Percentiles rank a stretch among this genome's conserved stretches.
Conservation (phyloP, 1,284 basidiomycete species). For the Phlebopus sp. region DNA sequence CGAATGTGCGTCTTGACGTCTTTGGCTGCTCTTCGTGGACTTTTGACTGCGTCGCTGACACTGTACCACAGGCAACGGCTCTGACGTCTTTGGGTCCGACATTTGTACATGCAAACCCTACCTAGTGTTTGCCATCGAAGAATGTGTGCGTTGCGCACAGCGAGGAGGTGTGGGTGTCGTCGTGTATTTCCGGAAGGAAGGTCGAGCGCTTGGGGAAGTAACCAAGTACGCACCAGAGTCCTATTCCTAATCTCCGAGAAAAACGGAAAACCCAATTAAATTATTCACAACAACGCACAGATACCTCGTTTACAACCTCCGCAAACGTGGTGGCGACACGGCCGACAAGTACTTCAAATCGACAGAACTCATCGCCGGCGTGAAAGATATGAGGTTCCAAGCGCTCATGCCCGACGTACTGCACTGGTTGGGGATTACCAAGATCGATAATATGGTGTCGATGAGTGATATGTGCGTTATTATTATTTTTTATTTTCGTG, state of each 20-base stretch:
- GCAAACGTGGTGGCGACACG: slow-evolving; percentile 90
- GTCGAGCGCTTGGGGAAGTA: slow-evolving; percentile 89
- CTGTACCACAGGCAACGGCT: slow-evolving; percentile 61
- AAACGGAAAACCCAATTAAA: background rate
- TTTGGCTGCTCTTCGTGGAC: background rate
- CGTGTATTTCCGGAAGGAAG: slow-evolving; percentile 94
- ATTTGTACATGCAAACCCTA: slow-evolving; percentile 97
- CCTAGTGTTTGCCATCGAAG: slow-evolving; percentile 90
- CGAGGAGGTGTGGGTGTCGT: slow-evolving; percentile 89
- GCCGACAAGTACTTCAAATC: slow-evolving; percentile 94
- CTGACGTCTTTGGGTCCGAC: slow-evolving; percentile 88
- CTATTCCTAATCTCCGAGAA: background rate
- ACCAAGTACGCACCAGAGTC: slow-evolving; percentile 62
- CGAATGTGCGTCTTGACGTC: slow-evolving; percentile 60
- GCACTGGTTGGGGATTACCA: slow-evolving; percentile 89
- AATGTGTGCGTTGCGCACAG: slow-evolving; percentile 86
- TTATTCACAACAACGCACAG: slow-evolving; percentile 32
- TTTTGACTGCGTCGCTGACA: background rate
- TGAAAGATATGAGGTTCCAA: slow-evolving; percentile 96
- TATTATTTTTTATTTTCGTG: background rate
- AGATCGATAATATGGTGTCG: slow-evolving; percentile 87
- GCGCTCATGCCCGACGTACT: slow-evolving; percentile 95
- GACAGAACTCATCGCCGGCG: slow-evolving; percentile 91
- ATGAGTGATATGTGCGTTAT: slow-evolving; percentile 83
- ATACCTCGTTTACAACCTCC: slow-evolving; percentile 91